Conservation (phyloP, 345 rosid species). For the Limnanthes douglasii region DNA sequence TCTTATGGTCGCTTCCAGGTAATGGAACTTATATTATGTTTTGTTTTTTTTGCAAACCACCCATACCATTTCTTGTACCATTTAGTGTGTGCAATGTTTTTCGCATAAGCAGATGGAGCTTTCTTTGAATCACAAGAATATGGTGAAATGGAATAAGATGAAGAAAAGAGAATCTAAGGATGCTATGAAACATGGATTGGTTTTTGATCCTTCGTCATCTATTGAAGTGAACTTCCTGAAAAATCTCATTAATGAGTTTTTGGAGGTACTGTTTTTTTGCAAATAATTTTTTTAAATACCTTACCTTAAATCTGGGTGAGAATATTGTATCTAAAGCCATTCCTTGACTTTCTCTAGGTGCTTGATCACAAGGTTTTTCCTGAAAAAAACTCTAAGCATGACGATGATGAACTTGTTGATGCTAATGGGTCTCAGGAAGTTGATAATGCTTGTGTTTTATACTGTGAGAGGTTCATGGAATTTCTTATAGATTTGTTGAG, state of each 20-base stretch:
- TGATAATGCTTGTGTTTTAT: constrained; percentile 67
- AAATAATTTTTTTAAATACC: not conserved
- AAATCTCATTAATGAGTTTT: constrained; percentile 76
- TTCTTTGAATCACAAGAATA: constrained; percentile 65
- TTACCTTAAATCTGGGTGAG: not conserved
- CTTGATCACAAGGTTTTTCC: constrained; percentile 59
- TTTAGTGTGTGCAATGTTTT: constrained; percentile 6
- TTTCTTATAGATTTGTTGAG: constrained; percentile 93
- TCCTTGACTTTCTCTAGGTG: constrained; percentile 28
- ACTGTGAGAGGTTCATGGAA: constrained; percentile 95
- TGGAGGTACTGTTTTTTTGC: constrained; percentile 36
- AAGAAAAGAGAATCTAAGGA: constrained; percentile 68
- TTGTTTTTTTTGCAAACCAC: constrained; percentile 2
- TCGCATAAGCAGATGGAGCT: constrained; percentile 69
- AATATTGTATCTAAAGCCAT: constrained; percentile 1
- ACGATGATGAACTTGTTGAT: constrained; percentile 21
- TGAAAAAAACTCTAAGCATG: constrained; percentile 9
- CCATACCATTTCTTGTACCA: too few relatives aligned
- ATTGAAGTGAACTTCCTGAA: constrained; percentile 73
- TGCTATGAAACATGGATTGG: constrained; percentile 35
- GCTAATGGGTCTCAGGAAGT: constrained; percentile 21
- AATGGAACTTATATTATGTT: constrained; percentile 1
- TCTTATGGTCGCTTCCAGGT: constrained; percentile 98
- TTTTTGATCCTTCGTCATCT: constrained; percentile 40
- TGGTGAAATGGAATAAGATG: constrained; percentile 83